phyloP scores from a whole-genome alignment of 129 eudicot genomes.

The Flaveria sonorensis region DNA sequence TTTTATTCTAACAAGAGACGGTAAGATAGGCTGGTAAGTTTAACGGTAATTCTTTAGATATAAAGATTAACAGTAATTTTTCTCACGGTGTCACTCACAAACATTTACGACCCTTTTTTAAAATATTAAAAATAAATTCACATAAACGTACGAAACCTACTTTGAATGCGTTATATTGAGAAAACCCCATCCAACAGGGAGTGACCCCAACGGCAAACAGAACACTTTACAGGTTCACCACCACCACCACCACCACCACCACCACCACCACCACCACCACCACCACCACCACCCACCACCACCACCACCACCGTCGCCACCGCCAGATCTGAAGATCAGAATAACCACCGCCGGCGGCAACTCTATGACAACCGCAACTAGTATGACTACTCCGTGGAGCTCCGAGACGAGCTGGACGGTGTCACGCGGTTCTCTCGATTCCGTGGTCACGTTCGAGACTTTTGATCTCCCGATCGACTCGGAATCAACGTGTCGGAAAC shows the following conservation, averaged over 20 bases:
- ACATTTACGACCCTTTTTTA: no score
- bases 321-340: slow-evolving; percentile 10
- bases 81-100: no score
- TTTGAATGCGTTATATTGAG: no score
- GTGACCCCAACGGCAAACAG: not conserved
- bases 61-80: no score
- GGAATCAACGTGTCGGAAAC: slow-evolving; percentile 30
- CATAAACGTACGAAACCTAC: no score
- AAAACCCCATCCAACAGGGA: not conserved
- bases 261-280: not conserved
- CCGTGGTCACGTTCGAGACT: slow-evolving; percentile 57
- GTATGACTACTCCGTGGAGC: slow-evolving; percentile 26
- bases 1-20: no score
- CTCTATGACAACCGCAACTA: not conserved
- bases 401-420: slow-evolving; percentile 55
- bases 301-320: not conserved
- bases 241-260: not conserved
- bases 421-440: slow-evolving; percentile 50
- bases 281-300: not conserved
- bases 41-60: no score
- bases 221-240: not conserved
- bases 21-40: no score
- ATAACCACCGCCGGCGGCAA: not conserved
- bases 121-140: no score
- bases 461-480: slow-evolving; percentile 53